These are phyloP conservation scores for Ophiostoma perfectum DNA, from an alignment of 2,329 filamentous ascomycete species.

Conservation along the genomic window DNA sequence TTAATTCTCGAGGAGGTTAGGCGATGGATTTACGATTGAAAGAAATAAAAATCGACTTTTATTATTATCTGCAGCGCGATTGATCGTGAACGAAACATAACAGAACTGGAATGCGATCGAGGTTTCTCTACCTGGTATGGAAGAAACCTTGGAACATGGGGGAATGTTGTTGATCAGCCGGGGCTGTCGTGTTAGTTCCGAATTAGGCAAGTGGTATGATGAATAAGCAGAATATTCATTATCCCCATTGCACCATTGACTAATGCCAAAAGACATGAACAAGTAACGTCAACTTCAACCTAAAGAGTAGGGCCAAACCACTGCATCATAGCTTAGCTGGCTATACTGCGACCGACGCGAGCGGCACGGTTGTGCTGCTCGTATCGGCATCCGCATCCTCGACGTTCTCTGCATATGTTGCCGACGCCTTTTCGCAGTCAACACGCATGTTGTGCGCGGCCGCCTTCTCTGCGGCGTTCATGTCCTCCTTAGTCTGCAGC, in stretches of 20 bases:
- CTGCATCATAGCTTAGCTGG: background rate
- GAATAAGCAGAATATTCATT: background rate
- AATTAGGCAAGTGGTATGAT: background rate
- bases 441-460: conserved; percentile 4
- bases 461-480: conserved; percentile 9
- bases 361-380: background rate
- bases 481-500: conserved; percentile 31
- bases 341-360: background rate
- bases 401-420: background rate
- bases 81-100: background rate
- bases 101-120: background rate
- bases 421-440: conserved; percentile 14
- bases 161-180: no score
- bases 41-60: background rate
- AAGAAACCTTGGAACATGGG: background rate
- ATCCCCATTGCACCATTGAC: no score
- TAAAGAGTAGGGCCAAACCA: background rate
- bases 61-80: background rate
- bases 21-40: conserved; percentile 11
- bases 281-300: background rate
- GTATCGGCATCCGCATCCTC: background rate
- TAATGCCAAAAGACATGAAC: no score
- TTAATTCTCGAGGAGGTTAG: conserved; percentile 17
- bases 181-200: background rate
- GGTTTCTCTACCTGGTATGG: background rate